Base-by-base conservation (phyloP, 257 asterid genomes). In the Schizonepeta tenuifolia region DNA sequence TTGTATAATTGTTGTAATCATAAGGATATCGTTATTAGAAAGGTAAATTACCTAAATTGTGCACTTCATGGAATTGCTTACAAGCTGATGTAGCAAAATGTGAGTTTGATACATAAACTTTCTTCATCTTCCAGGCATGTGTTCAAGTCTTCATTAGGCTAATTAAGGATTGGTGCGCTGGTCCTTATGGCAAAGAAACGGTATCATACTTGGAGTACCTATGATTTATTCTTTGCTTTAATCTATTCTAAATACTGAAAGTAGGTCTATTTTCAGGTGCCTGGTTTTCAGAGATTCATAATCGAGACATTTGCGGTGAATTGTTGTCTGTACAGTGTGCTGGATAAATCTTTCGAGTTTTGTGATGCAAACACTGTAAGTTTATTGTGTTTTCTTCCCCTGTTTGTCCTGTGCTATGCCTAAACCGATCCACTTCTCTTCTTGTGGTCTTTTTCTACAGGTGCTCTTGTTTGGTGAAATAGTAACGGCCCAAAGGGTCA, bases 291-390 rank as follows among this genome's bases (percentile, higher is more conserved):
- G 71, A 82, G 78, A 66, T 95, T 90, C 82, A 80, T 95, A 50
- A 79, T 90, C n/a, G 96, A 89, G 76, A 80, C 85, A 17, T 95
- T 95, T 79, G 96, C 96, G 20, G 77, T 82, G 71, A 90, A 87
- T 72, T 95, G 99, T 70, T 95, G 99, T 69, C 78, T 95, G 67
- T 83, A 90, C 86, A 95, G 99, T 67, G 96, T 95, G 79, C 92
- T 95, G 40, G 97, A 95, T 81, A 87, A 87, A 71, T 92, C 99
- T 77, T 95, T 92, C 24, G 96, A 90, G 74, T 89, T 90, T 75
- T 88, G 86, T 24, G 99, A 95, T 85, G 94, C 98, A 55, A 92
- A 90, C 77, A 85, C 96, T 40, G 99, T 95, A 92, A 87, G 99
- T 86, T 79, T 62, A 44, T 56, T 38, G 11, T 38, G 43, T 9